Evolutionary conservation across 257 asterid species (phyloP).

Genomic region (Solanum chilense): DNA sequence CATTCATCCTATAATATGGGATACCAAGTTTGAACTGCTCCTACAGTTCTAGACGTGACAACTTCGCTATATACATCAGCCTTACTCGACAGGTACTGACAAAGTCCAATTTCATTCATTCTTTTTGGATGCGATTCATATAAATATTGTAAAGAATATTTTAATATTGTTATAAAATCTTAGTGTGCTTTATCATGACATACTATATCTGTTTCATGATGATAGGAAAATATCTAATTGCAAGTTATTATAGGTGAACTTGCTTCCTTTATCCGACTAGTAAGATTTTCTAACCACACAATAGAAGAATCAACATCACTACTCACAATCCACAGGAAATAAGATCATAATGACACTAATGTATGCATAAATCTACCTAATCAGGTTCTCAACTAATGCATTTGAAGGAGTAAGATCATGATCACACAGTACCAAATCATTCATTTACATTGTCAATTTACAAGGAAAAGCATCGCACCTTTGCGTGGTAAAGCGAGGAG

Average conservation of each 20-base stretch:
- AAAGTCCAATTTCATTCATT: not conserved
- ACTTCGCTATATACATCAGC: not conserved
- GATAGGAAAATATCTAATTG: not conserved
- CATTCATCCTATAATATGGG: not conserved
- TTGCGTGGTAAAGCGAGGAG: conserved; percentile 15
- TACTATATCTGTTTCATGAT: not conserved
- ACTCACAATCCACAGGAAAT: not conserved
- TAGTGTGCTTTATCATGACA: not conserved
- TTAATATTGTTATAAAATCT: not conserved
- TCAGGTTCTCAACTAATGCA: not conserved
- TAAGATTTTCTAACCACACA: not conserved
- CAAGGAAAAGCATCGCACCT: conserved; percentile 21
- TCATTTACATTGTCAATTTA: not conserved
- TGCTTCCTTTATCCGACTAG: not conserved
- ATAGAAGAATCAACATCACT: not conserved
- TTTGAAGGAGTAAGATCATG: not conserved
- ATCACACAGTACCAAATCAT: not conserved
- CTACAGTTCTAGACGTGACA: not conserved
- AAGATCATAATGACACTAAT: not conserved
- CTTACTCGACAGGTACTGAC: not conserved
- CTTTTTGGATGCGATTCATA: not conserved
- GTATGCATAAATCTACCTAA: not conserved
- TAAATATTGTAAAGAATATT: not conserved
- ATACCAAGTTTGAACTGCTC: not conserved
- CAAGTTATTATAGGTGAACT: not conserved